A percentile compares a stretch with the other conserved stretches of the same genome.
Evolutionary conservation across 768 basidiomycete species (phyloP).

Genomic region (Phallus indusiatus): DNA sequence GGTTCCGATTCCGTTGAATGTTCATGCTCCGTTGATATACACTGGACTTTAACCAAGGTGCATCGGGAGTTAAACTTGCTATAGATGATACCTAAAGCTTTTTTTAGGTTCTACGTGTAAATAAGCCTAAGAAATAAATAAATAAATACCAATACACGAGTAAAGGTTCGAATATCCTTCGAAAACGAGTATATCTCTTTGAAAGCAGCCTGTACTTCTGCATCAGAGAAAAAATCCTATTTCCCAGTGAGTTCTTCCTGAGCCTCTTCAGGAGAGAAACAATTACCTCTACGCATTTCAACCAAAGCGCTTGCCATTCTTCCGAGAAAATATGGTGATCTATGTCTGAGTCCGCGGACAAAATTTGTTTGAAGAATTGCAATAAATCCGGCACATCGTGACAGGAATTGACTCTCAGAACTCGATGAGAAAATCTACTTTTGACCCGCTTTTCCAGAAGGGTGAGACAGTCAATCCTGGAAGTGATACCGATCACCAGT

Average conservation of each 20-base stretch:
- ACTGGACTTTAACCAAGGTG: constrained; percentile 44
- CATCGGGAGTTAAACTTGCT: constrained; percentile 30
- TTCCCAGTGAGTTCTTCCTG: too few relatives aligned
- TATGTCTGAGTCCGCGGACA: constrained; percentile 24
- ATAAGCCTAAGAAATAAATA: constrained; percentile 21
- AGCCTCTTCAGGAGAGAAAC: background rate
- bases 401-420: constrained; percentile 67
- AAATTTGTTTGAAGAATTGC: constrained; percentile 33
- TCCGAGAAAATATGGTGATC: constrained; percentile 18
- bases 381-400: constrained; percentile 40
- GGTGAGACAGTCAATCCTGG: constrained; percentile 80
- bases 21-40: constrained; percentile 34
- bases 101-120: constrained; percentile 18
- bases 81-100: constrained; percentile 12
- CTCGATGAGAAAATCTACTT: constrained; percentile 91
- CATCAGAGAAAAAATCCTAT: constrained; percentile 40
- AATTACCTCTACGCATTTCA: constrained; percentile 35
- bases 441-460: constrained; percentile 94
- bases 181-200: constrained; percentile 54
- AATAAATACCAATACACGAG: constrained; percentile 49
- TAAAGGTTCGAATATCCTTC: constrained; percentile 49
- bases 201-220: constrained; percentile 33
- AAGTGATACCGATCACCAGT: constrained; percentile 80
- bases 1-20: constrained; percentile 48
- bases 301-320: constrained; percentile 63